Evolutionary conservation across 345 rosid genomes (phyloP), one percentile per base, ranked within the genome.

Genomic region (Linum usitatissimum): DNA sequence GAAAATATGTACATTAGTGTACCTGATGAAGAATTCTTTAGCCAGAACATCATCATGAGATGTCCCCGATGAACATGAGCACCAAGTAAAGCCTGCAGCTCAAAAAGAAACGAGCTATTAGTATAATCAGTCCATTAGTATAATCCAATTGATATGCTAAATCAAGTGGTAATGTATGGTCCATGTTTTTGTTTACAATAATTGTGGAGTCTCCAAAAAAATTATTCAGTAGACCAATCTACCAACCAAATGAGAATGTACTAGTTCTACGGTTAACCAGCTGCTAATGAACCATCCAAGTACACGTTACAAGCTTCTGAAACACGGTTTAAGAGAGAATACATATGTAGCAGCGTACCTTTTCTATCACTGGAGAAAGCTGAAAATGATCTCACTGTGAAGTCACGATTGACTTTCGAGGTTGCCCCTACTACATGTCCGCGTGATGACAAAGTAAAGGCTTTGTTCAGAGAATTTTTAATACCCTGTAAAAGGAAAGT

Each of bases 11-110:
- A 64, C 23, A 28, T 53, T 5, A 65, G 63, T 18, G 30, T 66
- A 76, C 85, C 80, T 53, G 54, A 62, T 64, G 18, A 64, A 60
- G 39, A 68, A 62, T 51, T 65, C 80, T 61, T 53, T 67, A 4
- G 60, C 60, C 31, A 64, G 55, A 48, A 55, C 61, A 57, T 59
- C 63, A 55, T 17, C 57, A 40, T 40, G 28, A 42, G 36, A 20
- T 39, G 71, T 55, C 59, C 66, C 39, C 15, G 30, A 59, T 53
- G 66, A 54, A 40, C 48, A 66, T 42, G 78, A 68, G 61, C 68
- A 20, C 61, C 18, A 61, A 64, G 69, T 64, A 40, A 66, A 63
- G 14, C 62, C 83, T 78, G 79, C 81, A 68, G 13, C 48, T 62
- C 60, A 73, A 72, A 62, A 53, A 7, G 48, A 57, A 23, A 13